Base-by-base conservation (phyloP, 495 filamentous ascomycete genomes). In the Ramalina intermedia region DNA sequence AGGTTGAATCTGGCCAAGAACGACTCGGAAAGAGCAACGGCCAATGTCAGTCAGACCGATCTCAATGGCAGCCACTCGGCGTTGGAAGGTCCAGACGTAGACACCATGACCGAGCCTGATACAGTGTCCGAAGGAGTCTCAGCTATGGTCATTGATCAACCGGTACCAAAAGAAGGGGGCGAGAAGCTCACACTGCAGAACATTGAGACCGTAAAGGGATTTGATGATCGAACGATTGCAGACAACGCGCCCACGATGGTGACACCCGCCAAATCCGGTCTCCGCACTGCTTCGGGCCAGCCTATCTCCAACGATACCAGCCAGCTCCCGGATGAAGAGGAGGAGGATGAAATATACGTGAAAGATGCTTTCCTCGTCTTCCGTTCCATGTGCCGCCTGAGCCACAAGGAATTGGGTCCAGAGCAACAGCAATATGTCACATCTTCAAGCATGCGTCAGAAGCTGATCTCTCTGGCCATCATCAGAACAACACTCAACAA, bases 291-390 rank as follows among this genome's bases (percentile, higher is more conserved):
- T 2, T 84, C 84, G 2, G 75, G 80, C 20, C 74, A 69, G 20
- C 66, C 69, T 41, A 74, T 68, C 24, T 56, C 55, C 6, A 69
- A 71, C 46, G 63, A 73, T 37, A 61, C 61, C 29, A 73, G 69
- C 47, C 70, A 80, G 39, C 65, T 64, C 9, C 67, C 73, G 1
- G 71, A 78, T 8, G 87, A 94, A 50, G 93, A 96, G 39, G 87
- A 91, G 50, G 88, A 94, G 53, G 93, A 96, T 58, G 93, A 99
- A 56, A 84, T 96, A 6, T 96, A 89, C 59, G 83, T 95, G 48
- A 85, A 90, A 57, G 93, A 99, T 64, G 87, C 93, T 13, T 99
- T 95, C 61, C 70, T 99, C 13, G 88, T 99, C 27, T 95, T 99
- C 70, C 76, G 93, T 20, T 91, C 93, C 8, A 89, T 99, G 65